Conservation (phyloP, 768 basidiomycete genomes). For the Leccinellum rugosiceps region DNA sequence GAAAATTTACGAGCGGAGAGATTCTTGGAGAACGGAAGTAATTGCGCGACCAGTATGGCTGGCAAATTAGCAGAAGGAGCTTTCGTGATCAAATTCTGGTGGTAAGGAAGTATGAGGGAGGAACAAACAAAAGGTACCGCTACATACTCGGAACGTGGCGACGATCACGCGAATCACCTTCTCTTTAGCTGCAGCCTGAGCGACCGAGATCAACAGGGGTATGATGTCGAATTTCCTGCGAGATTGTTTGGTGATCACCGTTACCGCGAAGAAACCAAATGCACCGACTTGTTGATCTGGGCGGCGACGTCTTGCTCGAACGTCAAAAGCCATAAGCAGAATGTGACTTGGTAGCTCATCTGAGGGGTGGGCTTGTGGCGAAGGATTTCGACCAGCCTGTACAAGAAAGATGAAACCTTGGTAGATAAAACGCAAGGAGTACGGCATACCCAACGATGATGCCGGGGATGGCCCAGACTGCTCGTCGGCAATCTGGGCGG, state of each 20-base stretch:
- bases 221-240: conserved; percentile 85
- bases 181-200: conserved; percentile 90
- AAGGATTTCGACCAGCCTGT: conserved; percentile 79
- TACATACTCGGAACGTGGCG: conserved; percentile 79
- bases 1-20: conserved; percentile 84
- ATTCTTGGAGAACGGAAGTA: conserved; percentile 85
- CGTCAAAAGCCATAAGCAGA: conserved; percentile 91
- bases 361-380: conserved; percentile 82
- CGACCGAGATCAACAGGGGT: conserved; percentile 77
- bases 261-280: background rate
- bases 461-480: conserved; percentile 73
- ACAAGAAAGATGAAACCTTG: background rate
- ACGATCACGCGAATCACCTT: conserved; percentile 93
- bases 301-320: conserved; percentile 86
- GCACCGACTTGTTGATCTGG: conserved; percentile 77
- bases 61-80: conserved; percentile 88
- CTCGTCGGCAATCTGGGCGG: conserved; percentile 73
- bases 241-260: background rate
- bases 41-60: conserved; percentile 85
- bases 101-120: conserved; percentile 1
- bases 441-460: conserved; percentile 61
- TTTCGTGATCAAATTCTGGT: conserved; percentile 83
- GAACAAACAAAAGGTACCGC: background rate
- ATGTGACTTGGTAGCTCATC: conserved; percentile 91
- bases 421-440: background rate